A percentile compares a stretch with the other conserved stretches of the same genome.
Conservation (phyloP, 2,329 filamentous ascomycete genomes). For the Waltergamsia citrina region DNA sequence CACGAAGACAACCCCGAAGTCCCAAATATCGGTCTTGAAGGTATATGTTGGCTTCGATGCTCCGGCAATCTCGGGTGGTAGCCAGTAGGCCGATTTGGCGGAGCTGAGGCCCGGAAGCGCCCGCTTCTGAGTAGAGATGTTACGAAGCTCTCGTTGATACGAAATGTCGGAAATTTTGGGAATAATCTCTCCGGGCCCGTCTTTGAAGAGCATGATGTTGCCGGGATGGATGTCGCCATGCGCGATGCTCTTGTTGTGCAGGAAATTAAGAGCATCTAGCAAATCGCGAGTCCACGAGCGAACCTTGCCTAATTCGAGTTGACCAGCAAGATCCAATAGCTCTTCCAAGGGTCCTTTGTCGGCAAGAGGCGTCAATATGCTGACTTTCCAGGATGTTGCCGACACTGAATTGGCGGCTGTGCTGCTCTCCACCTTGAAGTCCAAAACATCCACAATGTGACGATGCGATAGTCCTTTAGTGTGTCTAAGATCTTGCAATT, state of each 20-base stretch:
- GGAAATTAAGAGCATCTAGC: slow-evolving; percentile 77
- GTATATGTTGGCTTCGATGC: slow-evolving; percentile 54
- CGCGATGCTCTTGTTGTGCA: slow-evolving; percentile 75
- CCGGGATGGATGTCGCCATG: slow-evolving; percentile 75
- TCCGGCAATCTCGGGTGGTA: slow-evolving; percentile 65
- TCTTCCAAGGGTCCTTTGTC: slow-evolving; percentile 78
- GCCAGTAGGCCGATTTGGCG: slow-evolving; percentile 72
- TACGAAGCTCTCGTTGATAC: slow-evolving; percentile 60
- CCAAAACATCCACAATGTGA: slow-evolving; percentile 70
- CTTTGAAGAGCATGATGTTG: slow-evolving; percentile 71
- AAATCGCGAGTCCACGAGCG: slow-evolving; percentile 88
- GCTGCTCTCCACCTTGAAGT: slow-evolving; percentile 65
- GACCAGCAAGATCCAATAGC: slow-evolving; percentile 68
- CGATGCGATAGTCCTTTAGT: slow-evolving; percentile 67
- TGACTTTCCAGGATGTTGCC: slow-evolving; percentile 56
- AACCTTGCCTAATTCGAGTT: slow-evolving; percentile 63
- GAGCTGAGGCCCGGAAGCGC: slow-evolving; percentile 43
- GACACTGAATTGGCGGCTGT: slow-evolving; percentile 25
- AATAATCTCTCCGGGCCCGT: slow-evolving; percentile 56
- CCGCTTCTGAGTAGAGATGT: slow-evolving; percentile 43
- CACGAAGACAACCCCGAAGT: slow-evolving; percentile 81
- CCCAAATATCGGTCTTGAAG: slow-evolving; percentile 87
- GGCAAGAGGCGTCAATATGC: slow-evolving; percentile 65
- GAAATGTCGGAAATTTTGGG: slow-evolving; percentile 68
- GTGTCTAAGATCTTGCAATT: slow-evolving; percentile 65